Evolutionary conservation across 2,329 filamentous ascomycete species (phyloP).

Genomic region (Ascochyta lentis): DNA sequence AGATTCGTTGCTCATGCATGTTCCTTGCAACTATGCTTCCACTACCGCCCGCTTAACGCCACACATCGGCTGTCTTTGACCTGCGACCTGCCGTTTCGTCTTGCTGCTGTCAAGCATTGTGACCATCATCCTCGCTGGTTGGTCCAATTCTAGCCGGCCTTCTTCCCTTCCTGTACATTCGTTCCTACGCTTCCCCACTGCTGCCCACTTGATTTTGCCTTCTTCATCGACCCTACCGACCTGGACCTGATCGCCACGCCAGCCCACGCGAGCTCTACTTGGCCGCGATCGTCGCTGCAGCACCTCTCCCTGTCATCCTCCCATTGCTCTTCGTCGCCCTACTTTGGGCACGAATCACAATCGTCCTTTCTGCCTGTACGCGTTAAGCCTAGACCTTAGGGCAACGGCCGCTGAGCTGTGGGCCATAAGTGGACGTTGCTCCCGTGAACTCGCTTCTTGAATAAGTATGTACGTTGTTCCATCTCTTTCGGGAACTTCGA

Average conservation of each 20-base stretch:
- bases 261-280: slow-evolving; percentile 44
- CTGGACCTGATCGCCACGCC: slow-evolving; percentile 44
- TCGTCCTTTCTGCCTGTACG: slow-evolving; percentile 40
- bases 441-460: slow-evolving; percentile 40
- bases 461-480: slow-evolving; percentile 49
- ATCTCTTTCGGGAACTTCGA: slow-evolving; percentile 42
- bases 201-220: slow-evolving; percentile 38
- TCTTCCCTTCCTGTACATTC: slow-evolving; percentile 48
- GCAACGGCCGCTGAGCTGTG: slow-evolving; percentile 44
- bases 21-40: slow-evolving; percentile 41
- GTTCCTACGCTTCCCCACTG: slow-evolving; percentile 43
- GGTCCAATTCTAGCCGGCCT: slow-evolving; percentile 43
- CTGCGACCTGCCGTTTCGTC: slow-evolving; percentile 44
- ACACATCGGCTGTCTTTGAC: slow-evolving; percentile 47
- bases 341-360: slow-evolving; percentile 47
- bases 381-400: slow-evolving; percentile 42
- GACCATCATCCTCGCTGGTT: slow-evolving; percentile 41
- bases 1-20: slow-evolving; percentile 42
- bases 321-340: slow-evolving; percentile 40
- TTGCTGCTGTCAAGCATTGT: slow-evolving; percentile 33
- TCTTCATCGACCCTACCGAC: slow-evolving; percentile 31
- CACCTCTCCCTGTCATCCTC: slow-evolving; percentile 36
- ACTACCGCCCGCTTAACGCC: slow-evolving; percentile 44
- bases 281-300: slow-evolving; percentile 47
- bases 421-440: slow-evolving; percentile 46